These are phyloP conservation scores for Kwoniella dejecticola DNA, from an alignment of 768 basidiomycete genomes.

Conservation along the genomic window DNA sequence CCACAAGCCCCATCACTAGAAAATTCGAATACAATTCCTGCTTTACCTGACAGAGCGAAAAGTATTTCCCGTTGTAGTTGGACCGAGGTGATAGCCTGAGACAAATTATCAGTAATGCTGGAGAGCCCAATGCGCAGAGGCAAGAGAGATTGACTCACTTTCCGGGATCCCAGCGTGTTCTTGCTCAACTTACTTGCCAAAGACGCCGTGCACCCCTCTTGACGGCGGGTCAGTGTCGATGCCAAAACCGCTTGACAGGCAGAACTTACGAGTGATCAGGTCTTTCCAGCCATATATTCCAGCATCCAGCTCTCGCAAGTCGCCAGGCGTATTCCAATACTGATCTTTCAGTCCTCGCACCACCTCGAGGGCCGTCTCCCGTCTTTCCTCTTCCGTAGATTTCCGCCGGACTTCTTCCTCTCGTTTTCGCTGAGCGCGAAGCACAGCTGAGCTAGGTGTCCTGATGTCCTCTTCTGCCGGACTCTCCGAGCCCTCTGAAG, in stretches of 20 bases:
- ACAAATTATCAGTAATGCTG: too few relatives aligned
- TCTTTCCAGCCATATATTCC: constrained; percentile 41
- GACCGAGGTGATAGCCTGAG: constrained; percentile 24
- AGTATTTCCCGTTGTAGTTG: constrained; percentile 45
- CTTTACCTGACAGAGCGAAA: constrained; percentile 38
- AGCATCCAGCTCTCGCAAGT: constrained; percentile 4
- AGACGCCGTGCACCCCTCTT: constrained; percentile 2
- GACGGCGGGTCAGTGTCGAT: not conserved
- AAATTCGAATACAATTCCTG: constrained; percentile 32
- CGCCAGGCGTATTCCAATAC: constrained; percentile 36
- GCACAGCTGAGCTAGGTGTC: constrained; percentile 13
- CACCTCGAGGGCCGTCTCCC: constrained; percentile 17
- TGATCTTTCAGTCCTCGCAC: constrained; percentile 19
- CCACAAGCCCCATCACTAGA: constrained; percentile 1
- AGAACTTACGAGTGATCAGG: constrained; percentile 31
- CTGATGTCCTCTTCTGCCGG: constrained; percentile 20
- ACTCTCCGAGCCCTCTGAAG: not conserved
- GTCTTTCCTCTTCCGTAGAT: constrained; percentile 18
- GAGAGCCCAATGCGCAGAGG: too few relatives aligned
- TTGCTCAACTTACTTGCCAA: not conserved
- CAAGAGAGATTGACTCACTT: not conserved
- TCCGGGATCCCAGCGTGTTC: not conserved
- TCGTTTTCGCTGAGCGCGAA: constrained; percentile 9
- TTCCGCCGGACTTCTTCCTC: not conserved
- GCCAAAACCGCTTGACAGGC: not conserved